Conservation (phyloP, 139 green algal genomes). For the Gonium pectorale region DNA sequence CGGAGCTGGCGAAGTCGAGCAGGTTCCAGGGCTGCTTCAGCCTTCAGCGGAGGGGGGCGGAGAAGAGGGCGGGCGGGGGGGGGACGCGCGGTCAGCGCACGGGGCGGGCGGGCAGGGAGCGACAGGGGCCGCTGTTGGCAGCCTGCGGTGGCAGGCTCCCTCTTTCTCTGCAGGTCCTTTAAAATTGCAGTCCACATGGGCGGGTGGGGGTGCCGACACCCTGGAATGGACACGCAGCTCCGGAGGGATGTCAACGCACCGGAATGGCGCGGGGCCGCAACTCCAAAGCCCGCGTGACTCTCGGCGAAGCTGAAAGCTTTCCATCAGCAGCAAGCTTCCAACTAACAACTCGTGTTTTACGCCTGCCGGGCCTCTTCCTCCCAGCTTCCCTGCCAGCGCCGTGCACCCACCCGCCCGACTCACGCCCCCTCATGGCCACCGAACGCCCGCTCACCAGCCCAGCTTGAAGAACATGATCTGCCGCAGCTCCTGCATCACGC, state of each 20-base stretch:
- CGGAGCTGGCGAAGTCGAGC: slow-evolving; percentile 20
- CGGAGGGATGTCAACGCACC: too few species aligned
- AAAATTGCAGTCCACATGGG: too few species aligned
- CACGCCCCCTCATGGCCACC: neutral
- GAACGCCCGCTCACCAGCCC: slow-evolving; percentile 15
- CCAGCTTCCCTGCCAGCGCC: neutral
- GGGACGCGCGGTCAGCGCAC: neutral
- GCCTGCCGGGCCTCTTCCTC: neutral
- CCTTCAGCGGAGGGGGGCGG: neutral
- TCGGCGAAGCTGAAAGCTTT: neutral
- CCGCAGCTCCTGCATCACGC: slow-evolving; percentile 1
- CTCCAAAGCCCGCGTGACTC: too few species aligned
- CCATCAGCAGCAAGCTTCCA: neutral
- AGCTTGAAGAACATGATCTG: slow-evolving; percentile 46
- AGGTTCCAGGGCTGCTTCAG: slow-evolving; percentile 42
- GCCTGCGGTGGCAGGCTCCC: too few species aligned
- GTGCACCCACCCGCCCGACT: neutral
- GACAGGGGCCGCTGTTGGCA: too few species aligned
- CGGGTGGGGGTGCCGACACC: too few species aligned
- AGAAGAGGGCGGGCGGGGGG: too few species aligned
- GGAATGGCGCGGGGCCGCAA: too few species aligned
- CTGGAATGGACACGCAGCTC: too few species aligned
- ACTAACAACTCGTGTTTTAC: neutral
- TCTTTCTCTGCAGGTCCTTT: too few species aligned
- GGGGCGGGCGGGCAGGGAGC: too few species aligned